A percentile compares a stretch with the other conserved stretches of the same genome.
These are phyloP conservation scores for Colletotrichum godetiae DNA, from an alignment of 2,329 filamentous ascomycete genomes.

Conservation along the genomic window DNA sequence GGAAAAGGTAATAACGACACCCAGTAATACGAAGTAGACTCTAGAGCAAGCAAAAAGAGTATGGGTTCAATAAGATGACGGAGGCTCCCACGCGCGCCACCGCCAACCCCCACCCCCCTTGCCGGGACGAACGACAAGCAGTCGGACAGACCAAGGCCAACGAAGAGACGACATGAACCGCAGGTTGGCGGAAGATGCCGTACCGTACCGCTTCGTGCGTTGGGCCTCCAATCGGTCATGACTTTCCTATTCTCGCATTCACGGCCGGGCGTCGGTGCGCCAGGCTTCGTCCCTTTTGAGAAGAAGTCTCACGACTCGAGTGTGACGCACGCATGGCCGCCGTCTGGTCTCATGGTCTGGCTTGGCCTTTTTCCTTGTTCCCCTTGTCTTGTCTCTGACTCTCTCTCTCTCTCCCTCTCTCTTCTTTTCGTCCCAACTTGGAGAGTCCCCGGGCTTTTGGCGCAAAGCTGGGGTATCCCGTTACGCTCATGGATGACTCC, in stretches of 20 bases:
- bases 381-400: background rate
- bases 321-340: slow-evolving; percentile 25
- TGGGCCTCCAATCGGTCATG: slow-evolving; percentile 1
- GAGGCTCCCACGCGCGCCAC: background rate
- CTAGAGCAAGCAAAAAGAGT: background rate
- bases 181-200: slow-evolving; percentile 15
- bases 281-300: background rate
- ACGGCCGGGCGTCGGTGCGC: background rate
- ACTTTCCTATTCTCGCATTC: slow-evolving; percentile 17
- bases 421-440: slow-evolving; percentile 26
- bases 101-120: background rate
- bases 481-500: slow-evolving; percentile 6
- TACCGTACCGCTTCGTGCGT: background rate
- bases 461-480: slow-evolving; percentile 19
- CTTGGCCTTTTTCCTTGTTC: background rate
- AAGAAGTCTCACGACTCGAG: slow-evolving; percentile 15
- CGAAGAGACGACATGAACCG: slow-evolving; percentile 32
- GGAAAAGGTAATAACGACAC: background rate
- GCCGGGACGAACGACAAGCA: slow-evolving; percentile 13
- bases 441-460: background rate
- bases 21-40: no score
- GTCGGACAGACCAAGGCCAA: background rate
- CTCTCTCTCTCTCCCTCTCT: background rate
- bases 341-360: slow-evolving; percentile 28
- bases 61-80: slow-evolving; percentile 2